These are phyloP conservation scores for Cyclospora cayetanensis DNA, from an alignment of 169 alveolate species.

Conservation along the genomic window DNA sequence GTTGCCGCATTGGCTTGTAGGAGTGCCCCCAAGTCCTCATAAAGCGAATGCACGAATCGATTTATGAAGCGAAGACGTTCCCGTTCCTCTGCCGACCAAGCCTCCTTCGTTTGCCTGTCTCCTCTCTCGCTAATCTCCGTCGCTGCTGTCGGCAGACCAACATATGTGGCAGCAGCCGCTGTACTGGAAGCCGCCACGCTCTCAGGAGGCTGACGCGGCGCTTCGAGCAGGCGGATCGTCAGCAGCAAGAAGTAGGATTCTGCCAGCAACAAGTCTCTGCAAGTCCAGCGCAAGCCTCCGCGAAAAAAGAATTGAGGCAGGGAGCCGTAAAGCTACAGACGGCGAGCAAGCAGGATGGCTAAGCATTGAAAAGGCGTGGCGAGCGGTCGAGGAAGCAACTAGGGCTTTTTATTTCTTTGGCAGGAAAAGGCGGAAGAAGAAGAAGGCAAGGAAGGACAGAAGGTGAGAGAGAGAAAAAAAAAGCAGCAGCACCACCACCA, in stretches of 20 bases:
- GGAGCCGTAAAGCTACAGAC: too few species aligned
- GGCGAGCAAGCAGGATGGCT: too few species aligned
- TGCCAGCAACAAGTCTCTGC: conserved; percentile 33
- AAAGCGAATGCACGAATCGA: conserved; percentile 74
- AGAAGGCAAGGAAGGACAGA: too few species aligned
- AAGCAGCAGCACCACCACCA: too few species aligned
- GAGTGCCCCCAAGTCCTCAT: conserved; percentile 77
- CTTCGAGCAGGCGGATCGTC: not conserved
- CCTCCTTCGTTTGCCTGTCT: too few species aligned
- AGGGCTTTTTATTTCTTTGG: too few species aligned
- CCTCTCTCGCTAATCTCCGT: not conserved
- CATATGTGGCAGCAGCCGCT: not conserved
- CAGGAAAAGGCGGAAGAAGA: too few species aligned
- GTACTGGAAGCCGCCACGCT: not conserved
- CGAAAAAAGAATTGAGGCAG: too few species aligned
- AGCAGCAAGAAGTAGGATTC: not conserved
- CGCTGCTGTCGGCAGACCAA: not conserved
- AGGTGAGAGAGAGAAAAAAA: too few species aligned
- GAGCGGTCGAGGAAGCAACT: too few species aligned
- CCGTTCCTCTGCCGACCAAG: conserved; percentile 53
- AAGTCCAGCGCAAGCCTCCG: too few species aligned
- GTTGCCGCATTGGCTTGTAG: conserved; percentile 70
- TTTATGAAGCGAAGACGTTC: conserved; percentile 49
- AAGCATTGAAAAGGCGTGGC: too few species aligned
- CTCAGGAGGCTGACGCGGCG: not conserved